Evolutionary conservation across 2,329 filamentous ascomycete genomes (phyloP).

Genomic region (Pseudogymnoascus sp.): DNA sequence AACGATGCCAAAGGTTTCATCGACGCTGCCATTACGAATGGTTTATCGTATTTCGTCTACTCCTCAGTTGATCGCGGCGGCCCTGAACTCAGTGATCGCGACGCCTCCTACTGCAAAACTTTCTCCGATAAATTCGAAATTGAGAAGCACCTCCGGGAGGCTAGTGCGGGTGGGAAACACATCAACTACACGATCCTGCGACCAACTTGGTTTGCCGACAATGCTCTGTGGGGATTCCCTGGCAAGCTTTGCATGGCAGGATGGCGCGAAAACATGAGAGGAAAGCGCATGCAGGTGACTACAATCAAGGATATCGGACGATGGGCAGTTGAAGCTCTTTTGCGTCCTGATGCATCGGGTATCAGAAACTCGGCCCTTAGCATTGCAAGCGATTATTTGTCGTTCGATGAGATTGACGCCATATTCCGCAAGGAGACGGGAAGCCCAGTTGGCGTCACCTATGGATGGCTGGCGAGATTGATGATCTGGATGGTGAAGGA

Average conservation of each 20-base stretch:
- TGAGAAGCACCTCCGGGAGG: slow-evolving; percentile 43
- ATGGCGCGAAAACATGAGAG: slow-evolving; percentile 24
- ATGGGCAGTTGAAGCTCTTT: slow-evolving; percentile 37
- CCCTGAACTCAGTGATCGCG: slow-evolving; percentile 33
- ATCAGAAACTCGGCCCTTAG: slow-evolving; percentile 30
- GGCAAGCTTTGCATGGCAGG: slow-evolving; percentile 24
- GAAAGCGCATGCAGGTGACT: slow-evolving; percentile 34
- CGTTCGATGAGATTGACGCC: slow-evolving; percentile 25
- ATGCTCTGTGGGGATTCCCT: slow-evolving; percentile 21
- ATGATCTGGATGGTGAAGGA: slow-evolving; percentile 22
- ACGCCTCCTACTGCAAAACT: slow-evolving; percentile 43
- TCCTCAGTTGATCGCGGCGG: slow-evolving; percentile 50
- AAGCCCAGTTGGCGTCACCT: slow-evolving; percentile 22
- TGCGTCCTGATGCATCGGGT: slow-evolving; percentile 30
- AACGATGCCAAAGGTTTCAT: slow-evolving; percentile 43
- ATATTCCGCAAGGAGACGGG: slow-evolving; percentile 26
- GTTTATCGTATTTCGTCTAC: slow-evolving; percentile 47
- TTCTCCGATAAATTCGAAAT: slow-evolving; percentile 48
- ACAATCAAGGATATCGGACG: slow-evolving; percentile 37
- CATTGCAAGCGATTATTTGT: slow-evolving; percentile 39
- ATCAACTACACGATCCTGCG: slow-evolving; percentile 49
- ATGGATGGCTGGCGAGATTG: slow-evolving; percentile 18
- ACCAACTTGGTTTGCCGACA: slow-evolving; percentile 48
- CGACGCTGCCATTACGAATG: slow-evolving; percentile 40
- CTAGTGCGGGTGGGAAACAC: slow-evolving; percentile 25